phyloP scores from a whole-genome alignment of 805 yeast species.

The Ogataea pilisensis region DNA sequence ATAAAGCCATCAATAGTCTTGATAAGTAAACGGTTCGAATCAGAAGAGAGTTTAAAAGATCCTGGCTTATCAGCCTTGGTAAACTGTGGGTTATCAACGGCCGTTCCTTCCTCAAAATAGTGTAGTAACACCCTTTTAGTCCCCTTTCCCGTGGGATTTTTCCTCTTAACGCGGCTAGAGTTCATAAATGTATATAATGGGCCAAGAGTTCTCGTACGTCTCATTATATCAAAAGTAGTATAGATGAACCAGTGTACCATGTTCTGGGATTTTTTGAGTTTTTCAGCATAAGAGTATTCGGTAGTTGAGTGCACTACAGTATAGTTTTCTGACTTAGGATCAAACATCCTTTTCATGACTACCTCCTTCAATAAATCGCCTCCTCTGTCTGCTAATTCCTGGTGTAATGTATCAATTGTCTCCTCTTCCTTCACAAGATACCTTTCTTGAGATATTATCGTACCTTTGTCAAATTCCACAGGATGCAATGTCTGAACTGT shows the following conservation, averaged over 20 bases:
- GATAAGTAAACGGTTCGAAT: conserved; percentile 28
- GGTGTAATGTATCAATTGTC: conserved; percentile 41
- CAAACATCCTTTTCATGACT: conserved; percentile 32
- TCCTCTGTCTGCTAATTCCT: conserved; percentile 56
- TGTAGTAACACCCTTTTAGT: conserved; percentile 44
- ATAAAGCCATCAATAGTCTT: conserved; percentile 44
- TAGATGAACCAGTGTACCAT: conserved; percentile 45
- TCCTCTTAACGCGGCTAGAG: conserved; percentile 27
- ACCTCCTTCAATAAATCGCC: conserved; percentile 51
- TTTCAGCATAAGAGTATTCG: conserved; percentile 53
- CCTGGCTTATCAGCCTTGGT: conserved; percentile 17
- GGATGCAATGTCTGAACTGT: conserved; percentile 91
- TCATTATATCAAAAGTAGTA: conserved; percentile 35
- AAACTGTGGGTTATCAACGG: not conserved
- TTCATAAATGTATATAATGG: conserved; percentile 46
- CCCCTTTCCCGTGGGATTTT: not conserved
- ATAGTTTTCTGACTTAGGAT: conserved; percentile 12
- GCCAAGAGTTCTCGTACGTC: conserved; percentile 52
- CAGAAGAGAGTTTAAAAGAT: conserved; percentile 19
- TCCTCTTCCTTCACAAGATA: conserved; percentile 40
- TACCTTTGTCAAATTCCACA: conserved; percentile 76
- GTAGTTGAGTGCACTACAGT: conserved; percentile 22
- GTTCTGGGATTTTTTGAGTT: conserved; percentile 40
- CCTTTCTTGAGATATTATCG: conserved; percentile 55
- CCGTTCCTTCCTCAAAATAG: conserved; percentile 26